phyloP scores from a whole-genome alignment of 345 rosid genomes.

The Trapa incisa region DNA sequence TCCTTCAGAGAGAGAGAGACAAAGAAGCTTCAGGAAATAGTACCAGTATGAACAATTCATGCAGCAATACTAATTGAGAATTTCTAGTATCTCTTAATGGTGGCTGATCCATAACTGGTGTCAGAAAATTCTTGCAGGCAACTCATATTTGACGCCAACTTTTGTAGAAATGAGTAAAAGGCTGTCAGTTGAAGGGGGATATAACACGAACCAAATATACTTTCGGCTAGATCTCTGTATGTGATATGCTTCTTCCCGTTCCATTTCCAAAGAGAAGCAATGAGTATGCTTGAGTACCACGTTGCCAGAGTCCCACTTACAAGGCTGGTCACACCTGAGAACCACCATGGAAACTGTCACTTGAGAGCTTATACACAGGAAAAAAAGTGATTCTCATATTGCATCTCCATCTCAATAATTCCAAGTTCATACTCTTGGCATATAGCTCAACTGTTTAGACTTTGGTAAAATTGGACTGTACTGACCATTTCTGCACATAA shows the following conservation, averaged over 20 bases:
- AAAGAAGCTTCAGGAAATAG: constrained; percentile 5
- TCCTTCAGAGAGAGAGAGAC: constrained; percentile 22
- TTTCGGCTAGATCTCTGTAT: constrained; percentile 33
- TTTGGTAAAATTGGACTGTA: no score
- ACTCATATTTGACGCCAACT: background rate
- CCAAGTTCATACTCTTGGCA: no score
- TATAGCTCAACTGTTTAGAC: no score
- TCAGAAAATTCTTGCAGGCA: no score
- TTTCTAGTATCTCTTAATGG: background rate
- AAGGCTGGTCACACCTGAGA: constrained; percentile 36
- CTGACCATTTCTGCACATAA: no score
- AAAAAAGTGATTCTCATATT: no score
- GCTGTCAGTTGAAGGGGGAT: background rate
- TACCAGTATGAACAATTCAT: background rate
- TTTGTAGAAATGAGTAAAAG: background rate
- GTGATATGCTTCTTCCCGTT: constrained; percentile 38
- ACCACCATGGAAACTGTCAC: background rate
- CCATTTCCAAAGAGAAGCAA: constrained; percentile 44
- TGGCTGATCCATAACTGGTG: background rate
- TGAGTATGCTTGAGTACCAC: constrained; percentile 34
- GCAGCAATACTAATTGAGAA: background rate
- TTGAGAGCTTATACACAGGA: background rate
- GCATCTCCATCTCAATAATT: no score
- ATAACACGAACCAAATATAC: constrained; percentile 32
- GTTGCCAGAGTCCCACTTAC: constrained; percentile 38